A percentile compares a stretch with the other conserved stretches of the same genome.
Conservation (phyloP, 2,329 filamentous ascomycete genomes). For the Phaeomoniella chlamydospora region DNA sequence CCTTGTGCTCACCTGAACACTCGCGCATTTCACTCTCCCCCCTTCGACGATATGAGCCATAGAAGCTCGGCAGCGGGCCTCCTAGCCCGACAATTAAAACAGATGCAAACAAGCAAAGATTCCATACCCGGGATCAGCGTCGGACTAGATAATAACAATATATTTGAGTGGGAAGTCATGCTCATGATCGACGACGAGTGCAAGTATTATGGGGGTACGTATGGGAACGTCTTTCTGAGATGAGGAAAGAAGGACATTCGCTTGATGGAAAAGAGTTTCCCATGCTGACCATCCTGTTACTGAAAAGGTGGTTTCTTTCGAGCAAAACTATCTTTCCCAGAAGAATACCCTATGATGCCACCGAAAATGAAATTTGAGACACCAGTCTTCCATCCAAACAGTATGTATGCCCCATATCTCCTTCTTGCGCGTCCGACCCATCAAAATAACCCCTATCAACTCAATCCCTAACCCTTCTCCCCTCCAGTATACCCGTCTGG, state of each 20-base stretch:
- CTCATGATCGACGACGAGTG: constrained; percentile 94
- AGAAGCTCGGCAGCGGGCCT: constrained; percentile 53
- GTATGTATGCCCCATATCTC: constrained; percentile 31
- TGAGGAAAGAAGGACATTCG: no score
- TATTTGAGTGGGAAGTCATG: constrained; percentile 98
- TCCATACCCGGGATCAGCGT: constrained; percentile 79
- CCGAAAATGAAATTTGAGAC: constrained; percentile 92
- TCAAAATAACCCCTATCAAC: no score
- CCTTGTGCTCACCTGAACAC: no score
- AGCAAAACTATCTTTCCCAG: constrained; percentile 85
- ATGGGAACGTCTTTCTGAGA: background rate
- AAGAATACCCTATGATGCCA: constrained; percentile 91
- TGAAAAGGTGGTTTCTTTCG: constrained; percentile 73
- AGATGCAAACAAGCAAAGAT: constrained; percentile 84
- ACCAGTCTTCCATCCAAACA: constrained; percentile 93
- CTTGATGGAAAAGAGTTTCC: no score
- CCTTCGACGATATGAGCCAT: no score
- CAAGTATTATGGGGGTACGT: constrained; percentile 78
- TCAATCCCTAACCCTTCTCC: background rate
- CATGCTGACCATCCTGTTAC: no score
- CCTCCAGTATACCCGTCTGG: constrained; percentile 72
- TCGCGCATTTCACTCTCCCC: no score
- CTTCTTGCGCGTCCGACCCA: no score
- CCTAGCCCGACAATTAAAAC: constrained; percentile 74
- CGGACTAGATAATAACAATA: constrained; percentile 69